Evolutionary conservation across 1,284 basidiomycete genomes (phyloP), one percentile per base, ranked within the genome.

Genomic region (Puccinia triticina): DNA sequence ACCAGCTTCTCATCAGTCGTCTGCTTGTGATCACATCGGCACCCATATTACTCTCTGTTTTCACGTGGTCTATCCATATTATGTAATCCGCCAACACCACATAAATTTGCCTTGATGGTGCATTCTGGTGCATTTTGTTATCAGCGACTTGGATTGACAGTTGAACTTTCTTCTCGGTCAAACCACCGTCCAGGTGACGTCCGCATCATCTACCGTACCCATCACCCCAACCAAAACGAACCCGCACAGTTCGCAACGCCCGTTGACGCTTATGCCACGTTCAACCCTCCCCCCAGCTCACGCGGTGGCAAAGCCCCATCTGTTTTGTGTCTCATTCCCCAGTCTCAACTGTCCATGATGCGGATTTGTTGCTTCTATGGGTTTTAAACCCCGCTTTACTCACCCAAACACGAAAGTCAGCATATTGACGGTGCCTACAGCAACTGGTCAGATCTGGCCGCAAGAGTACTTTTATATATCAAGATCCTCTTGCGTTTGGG

Each of bases 241-340:
- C 40, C 43, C 66, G 40, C 66, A 69, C 43, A 69, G 40, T 69
- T 69, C 40, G 10, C 37, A 69, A 69, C 43, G n/a, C 40, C 43
- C 43, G 23, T 46, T 69, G 66, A 14, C 66, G n/a, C 40, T 46
- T 69, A 43, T 21, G 26, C 55, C 55, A 26, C 7, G 53, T 55
- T 8, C 23, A 55, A 55, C 53, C 53, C 53, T n/a, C 53, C 32
- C 61, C 64, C 64, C 64, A 40, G 64, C 64, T 67, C 64, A n/a
- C 8, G 64, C 23, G 8, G 32, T 67, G 64, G 23, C 34, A 67
- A 67, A 67, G 29, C 23, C 40, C 66, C 43, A 12, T 48, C 23
- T 69, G 7, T 48, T 29, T 48, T 48, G 26, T 29, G 10, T 5
- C n/a, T n/a, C 26, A 26, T 26, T 26, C 66, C 66, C 66, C 66